Evolutionary conservation across 306 rosid species (phyloP), one percentile per base, ranked within the genome.

Genomic region (Clitoria ternatea): DNA sequence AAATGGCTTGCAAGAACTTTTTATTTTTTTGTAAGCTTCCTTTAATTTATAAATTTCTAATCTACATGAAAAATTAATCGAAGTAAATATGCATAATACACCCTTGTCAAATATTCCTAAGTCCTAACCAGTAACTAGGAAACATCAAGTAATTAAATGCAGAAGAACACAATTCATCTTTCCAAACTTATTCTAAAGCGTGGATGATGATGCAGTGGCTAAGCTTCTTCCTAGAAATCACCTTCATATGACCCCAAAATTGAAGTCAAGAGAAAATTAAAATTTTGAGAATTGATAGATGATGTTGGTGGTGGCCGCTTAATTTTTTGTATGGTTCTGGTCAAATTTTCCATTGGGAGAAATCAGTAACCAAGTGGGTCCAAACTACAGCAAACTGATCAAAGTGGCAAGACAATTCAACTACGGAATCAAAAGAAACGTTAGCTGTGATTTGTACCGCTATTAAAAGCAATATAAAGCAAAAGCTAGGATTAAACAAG

Each of bases 321-420:
- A n/a, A n/a, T n/a, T n/a, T n/a, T 40, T 13, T 26, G 2, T 40
- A 2, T 7, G 8, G 33, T 66, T 5, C 7, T 61, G 77, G 67
- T 77, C 81, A 70, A 70, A 70, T 56, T 77, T 35, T 53, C 20
- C 61, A 43, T 61, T 61, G 32, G 59, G 12, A 62, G 7, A 36
- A 70, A 52, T 32, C 53, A 70, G 73, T 73, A 72, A 26, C 19
- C 26, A 62, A 52, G 73, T 77, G 67, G 72, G 81, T 37, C 70
- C 70, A 76, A 36, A 3, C 55, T 0, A 20, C 15, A 24, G 20
- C 44, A 47, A 26, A 49, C 45, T 76, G 14, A 70, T 5, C 44
- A 47, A 26, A 49, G 55, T 76, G 14, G 76, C 8, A 49, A 39
- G 71, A 50, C 81, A 39, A 77, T 70, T 77, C 73, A 53, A 62